These are phyloP conservation scores for Hebeloma cylindrosporum DNA, from an alignment of 768 basidiomycete genomes.

Conservation along the genomic window DNA sequence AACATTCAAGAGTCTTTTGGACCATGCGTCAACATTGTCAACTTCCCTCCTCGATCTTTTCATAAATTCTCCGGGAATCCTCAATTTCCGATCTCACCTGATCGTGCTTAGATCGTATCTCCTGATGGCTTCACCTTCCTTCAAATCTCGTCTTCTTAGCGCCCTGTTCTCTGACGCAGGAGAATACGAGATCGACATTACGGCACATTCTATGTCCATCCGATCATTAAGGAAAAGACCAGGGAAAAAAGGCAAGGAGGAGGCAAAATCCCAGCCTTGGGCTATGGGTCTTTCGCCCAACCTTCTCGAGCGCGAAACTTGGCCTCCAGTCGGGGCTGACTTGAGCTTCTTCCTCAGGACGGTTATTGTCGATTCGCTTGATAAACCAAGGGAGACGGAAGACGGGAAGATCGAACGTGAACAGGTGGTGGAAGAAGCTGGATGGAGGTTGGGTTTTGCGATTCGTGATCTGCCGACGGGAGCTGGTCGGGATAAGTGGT, in stretches of 20 bases:
- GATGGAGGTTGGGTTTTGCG: slow-evolving; percentile 80
- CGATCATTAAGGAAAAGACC: slow-evolving; percentile 33
- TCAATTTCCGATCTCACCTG: slow-evolving; percentile 70
- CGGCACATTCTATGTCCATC: slow-evolving; percentile 34
- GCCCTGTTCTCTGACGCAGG: slow-evolving; percentile 81
- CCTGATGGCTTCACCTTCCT: slow-evolving; percentile 68
- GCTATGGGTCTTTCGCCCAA: slow-evolving; percentile 73
- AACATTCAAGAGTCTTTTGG: slow-evolving; percentile 59
- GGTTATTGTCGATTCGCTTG: slow-evolving; percentile 82
- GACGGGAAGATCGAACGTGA: slow-evolving; percentile 14
- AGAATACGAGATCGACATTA: slow-evolving; percentile 41
- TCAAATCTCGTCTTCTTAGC: slow-evolving; percentile 63
- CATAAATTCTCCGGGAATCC: slow-evolving; percentile 58
- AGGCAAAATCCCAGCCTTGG: slow-evolving; percentile 42
- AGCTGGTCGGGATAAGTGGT: slow-evolving; percentile 70
- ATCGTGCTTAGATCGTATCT: slow-evolving; percentile 72
- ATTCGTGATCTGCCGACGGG: slow-evolving; percentile 71
- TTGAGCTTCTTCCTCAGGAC: slow-evolving; percentile 80
- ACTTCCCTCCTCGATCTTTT: slow-evolving; percentile 66
- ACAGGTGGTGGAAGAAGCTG: slow-evolving; percentile 58
- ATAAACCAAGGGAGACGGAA: slow-evolving; percentile 33
- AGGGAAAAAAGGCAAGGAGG: slow-evolving; percentile 23
- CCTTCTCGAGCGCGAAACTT: slow-evolving; percentile 70
- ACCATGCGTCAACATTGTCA: slow-evolving; percentile 65
- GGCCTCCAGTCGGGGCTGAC: slow-evolving; percentile 88